These are phyloP conservation scores for Purshia tridentata DNA, from an alignment of 306 rosid species.

Conservation along the genomic window DNA sequence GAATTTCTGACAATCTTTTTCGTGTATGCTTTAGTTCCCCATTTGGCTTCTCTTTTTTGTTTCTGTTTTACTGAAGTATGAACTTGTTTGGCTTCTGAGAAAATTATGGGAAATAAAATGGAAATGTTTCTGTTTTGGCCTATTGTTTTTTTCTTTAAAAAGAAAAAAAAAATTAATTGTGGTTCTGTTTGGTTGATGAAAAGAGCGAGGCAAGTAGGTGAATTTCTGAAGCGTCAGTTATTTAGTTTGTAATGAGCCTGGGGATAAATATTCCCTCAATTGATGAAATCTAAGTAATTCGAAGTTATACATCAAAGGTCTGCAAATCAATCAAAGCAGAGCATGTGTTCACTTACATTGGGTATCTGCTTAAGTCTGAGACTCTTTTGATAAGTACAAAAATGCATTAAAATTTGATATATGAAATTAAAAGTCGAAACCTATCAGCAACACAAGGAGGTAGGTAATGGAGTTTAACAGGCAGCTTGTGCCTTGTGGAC, in stretches of 20 bases:
- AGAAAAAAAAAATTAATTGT: background rate
- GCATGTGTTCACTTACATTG: background rate
- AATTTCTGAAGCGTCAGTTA: background rate
- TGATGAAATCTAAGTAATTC: background rate
- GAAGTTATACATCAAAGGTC: background rate
- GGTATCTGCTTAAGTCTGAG: background rate
- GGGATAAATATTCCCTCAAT: background rate
- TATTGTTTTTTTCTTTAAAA: background rate
- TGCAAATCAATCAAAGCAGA: background rate
- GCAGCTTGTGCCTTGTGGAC: background rate
- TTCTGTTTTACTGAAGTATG: background rate
- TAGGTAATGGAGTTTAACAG: background rate
- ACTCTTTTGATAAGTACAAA: background rate
- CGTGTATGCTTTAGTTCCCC: background rate
- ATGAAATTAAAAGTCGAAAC: background rate
- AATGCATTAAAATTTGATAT: background rate
- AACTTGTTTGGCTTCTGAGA: conserved; percentile 5
- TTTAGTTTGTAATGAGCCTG: background rate
- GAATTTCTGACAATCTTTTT: background rate
- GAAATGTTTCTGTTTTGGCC: background rate
- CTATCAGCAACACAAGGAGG: background rate
- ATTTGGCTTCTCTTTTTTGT: background rate
- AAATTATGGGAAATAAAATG: background rate
- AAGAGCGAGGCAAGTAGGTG: background rate
- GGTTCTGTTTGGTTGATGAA: conserved; percentile 10